Percentiles rank a stretch among this genome's conserved stretches.
These are phyloP conservation scores for Cercophora scortea DNA, from an alignment of 495 filamentous ascomycete genomes.

Conservation along the genomic window DNA sequence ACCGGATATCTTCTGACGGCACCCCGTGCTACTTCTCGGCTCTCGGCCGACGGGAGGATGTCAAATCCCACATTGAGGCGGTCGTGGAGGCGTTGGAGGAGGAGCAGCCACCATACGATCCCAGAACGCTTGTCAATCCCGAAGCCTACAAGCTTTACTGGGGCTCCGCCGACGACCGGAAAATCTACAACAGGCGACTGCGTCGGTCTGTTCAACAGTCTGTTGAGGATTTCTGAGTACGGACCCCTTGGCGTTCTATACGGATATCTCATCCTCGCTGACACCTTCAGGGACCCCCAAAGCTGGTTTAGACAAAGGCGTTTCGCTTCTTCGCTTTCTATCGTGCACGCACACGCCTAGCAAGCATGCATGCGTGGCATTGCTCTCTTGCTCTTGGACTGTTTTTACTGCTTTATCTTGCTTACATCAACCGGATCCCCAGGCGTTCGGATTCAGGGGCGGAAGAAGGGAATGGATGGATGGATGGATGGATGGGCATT, in stretches of 20 bases:
- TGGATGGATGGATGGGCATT: no score
- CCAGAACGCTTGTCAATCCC: slow-evolving; percentile 76
- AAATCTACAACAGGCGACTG: slow-evolving; percentile 73
- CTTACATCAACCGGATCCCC: no score
- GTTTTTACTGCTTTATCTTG: no score
- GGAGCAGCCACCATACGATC: slow-evolving; percentile 80
- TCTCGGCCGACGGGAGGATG: slow-evolving; percentile 58
- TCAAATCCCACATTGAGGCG: slow-evolving; percentile 75
- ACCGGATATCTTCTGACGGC: slow-evolving; percentile 72
- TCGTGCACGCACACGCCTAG: no score
- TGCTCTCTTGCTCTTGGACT: no score
- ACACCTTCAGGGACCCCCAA: not conserved
- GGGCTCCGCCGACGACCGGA: slow-evolving; percentile 71
- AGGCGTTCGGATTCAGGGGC: no score
- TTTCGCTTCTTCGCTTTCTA: no score
- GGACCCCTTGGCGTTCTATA: not conserved
- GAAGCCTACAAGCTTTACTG: slow-evolving; percentile 85
- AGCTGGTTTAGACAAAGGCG: no score
- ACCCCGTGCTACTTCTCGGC: slow-evolving; percentile 75
- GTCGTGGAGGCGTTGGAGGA: slow-evolving; percentile 82
- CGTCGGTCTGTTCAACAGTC: slow-evolving; percentile 53
- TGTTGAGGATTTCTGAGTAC: slow-evolving; percentile 35
- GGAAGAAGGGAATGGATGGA: no score
- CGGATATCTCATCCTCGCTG: not conserved
- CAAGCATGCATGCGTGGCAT: no score